Base-by-base conservation (phyloP, 2,329 filamentous ascomycete genomes). In the Davidsoniella neocaledoniae region DNA sequence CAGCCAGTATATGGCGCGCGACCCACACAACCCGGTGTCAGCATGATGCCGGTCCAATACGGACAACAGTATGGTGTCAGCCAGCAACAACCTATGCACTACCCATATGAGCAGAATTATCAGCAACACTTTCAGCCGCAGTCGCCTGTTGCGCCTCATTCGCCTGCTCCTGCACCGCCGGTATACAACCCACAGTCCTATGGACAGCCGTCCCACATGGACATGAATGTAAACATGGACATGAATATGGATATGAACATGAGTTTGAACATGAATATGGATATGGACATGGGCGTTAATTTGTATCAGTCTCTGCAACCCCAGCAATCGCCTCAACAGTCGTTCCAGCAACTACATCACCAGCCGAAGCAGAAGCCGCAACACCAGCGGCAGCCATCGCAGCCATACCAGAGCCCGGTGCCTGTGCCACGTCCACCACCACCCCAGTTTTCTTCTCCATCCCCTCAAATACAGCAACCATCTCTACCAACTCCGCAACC, bases 201-300 rank as follows among this genome's bases (percentile, higher is more conserved):
- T 16, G 57, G 60, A 36, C 61, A 63, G 39, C 61, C 66, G 44
- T 59, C 63, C 23, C 63, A 59, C 26, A 39, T 48, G 44, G 19
- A 33, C 9, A 16, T 51, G 12, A 41, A 14, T 56, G 57, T 37
- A 52, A 63, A 48, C 56, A 64, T 58, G 56, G 54, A 52, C 59
- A 59, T 29, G 58, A 62, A 21, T 61, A 63, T 55, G 56, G 58
- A 37, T 61, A 63, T 45, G 54, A 56, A 9, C 59, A 59, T 46
- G 37, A 39, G 12, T 42, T 48, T 19, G 38, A 53, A 41, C 43
- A 52, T 54, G 55, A 3, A 39, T 23, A 49, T 53, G 42, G 43
- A 21, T 17, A 44, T 45, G 36, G 41, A 23, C 36, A 46, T 45
- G 47, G 47, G 26, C 19, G 37, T 48, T 25, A 47, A 26, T 38